Evolutionary conservation across 371 early-diverging fungal genomes (phyloP).

Genomic region (Actinomortierella wolfii): DNA sequence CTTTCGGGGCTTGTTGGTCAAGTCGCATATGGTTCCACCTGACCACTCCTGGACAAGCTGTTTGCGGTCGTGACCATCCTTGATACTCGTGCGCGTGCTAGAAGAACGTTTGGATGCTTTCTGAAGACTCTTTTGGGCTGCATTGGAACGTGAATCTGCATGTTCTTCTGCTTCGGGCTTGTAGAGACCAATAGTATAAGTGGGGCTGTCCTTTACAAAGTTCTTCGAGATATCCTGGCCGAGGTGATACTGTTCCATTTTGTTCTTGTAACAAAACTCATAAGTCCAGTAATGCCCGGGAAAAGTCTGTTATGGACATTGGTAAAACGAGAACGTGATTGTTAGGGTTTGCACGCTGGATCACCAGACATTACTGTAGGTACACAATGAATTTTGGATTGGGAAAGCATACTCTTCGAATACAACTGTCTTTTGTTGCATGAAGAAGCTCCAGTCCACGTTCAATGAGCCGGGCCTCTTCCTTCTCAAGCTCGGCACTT

Average conservation of each 20-base stretch:
- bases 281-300: conserved; percentile 70
- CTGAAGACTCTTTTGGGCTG: neutral
- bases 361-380: no score
- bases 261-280: conserved; percentile 75
- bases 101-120: conserved; percentile 5
- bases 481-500: conserved; percentile 38
- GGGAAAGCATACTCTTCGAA: conserved; percentile 47
- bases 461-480: conserved; percentile 49
- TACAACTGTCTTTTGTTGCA: conserved; percentile 58
- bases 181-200: conserved; percentile 37
- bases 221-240: conserved; percentile 38
- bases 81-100: conserved; percentile 24
- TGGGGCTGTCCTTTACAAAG: conserved; percentile 16
- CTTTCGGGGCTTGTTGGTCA: conserved; percentile 68
- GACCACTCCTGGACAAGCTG: conserved; percentile 72
- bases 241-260: conserved; percentile 76
- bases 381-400: neutral
- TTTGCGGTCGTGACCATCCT: conserved; percentile 51
- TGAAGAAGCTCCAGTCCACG: conserved; percentile 65
- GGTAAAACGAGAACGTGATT: no score
- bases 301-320: neutral
- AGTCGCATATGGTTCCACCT: conserved; percentile 74
- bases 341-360: no score
- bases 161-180: conserved; percentile 25
- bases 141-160: conserved; percentile 5